phyloP scores from a whole-genome alignment of 495 filamentous ascomycete genomes.

The Wilcoxina mikolae region DNA sequence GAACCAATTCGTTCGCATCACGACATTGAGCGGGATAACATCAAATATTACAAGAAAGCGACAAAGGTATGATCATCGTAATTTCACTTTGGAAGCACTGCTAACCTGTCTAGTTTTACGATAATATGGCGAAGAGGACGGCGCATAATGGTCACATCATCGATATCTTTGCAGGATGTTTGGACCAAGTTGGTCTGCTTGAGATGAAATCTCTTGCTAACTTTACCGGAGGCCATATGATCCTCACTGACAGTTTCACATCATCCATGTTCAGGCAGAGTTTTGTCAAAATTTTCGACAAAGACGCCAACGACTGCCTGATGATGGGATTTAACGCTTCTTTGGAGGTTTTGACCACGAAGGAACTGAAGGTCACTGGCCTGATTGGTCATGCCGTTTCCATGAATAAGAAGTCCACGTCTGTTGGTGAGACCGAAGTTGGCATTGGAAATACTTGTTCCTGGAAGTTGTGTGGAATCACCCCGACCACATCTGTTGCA shows the following conservation, averaged over 20 bases:
- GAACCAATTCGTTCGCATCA: constrained; percentile 98
- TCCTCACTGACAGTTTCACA: constrained; percentile 96
- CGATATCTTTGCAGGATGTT: constrained; percentile 94
- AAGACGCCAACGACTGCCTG: constrained; percentile 84
- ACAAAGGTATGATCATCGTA: constrained; percentile 52
- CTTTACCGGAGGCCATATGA: constrained; percentile 95
- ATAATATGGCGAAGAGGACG: constrained; percentile 86
- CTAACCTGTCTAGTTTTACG: constrained; percentile 59
- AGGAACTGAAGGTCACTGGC: constrained; percentile 96
- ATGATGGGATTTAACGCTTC: constrained; percentile 98
- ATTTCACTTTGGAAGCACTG: neutral
- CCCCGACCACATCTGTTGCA: constrained; percentile 83
- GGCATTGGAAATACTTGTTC: constrained; percentile 98
- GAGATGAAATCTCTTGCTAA: constrained; percentile 99
- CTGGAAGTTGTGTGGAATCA: constrained; percentile 99
- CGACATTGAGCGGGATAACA: constrained; percentile 96
- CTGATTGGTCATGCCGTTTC: constrained; percentile 95
- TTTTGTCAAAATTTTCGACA: constrained; percentile 93
- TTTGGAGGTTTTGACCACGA: constrained; percentile 90
- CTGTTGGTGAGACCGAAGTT: constrained; percentile 94
- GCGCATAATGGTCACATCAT: constrained; percentile 95
- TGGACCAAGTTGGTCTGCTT: constrained; percentile 93
- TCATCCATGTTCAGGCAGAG: constrained; percentile 99
- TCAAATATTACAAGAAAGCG: constrained; percentile 99
- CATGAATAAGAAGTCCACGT: constrained; percentile 93